These are phyloP conservation scores for Botrytis fabae DNA, from an alignment of 2,329 filamentous ascomycete genomes.

Conservation along the genomic window DNA sequence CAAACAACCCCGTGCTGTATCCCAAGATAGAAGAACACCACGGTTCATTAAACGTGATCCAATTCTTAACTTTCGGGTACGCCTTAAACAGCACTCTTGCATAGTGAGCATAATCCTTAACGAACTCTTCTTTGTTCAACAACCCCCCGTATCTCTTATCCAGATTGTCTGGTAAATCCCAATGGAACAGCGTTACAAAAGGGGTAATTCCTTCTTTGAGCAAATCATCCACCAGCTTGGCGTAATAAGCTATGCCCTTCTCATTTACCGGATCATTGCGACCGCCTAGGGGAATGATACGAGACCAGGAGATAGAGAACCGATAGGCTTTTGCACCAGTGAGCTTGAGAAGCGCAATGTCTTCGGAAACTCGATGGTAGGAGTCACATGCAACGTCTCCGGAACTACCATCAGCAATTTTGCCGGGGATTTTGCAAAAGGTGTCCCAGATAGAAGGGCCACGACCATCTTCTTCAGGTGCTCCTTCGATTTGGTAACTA, in stretches of 20 bases:
- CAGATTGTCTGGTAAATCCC: constrained; percentile 79
- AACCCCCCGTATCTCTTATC: constrained; percentile 80
- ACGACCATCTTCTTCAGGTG: constrained; percentile 71
- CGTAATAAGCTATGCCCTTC: constrained; percentile 74
- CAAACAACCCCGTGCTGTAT: constrained; percentile 75
- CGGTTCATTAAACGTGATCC: constrained; percentile 91
- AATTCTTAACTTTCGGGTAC: constrained; percentile 76
- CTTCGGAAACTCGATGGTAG: constrained; percentile 75
- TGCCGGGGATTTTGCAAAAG: constrained; percentile 79
- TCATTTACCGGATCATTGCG: constrained; percentile 80
- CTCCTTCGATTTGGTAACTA: constrained; percentile 88
- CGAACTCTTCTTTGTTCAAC: constrained; percentile 79
- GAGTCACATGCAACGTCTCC: constrained; percentile 83
- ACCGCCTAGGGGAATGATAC: constrained; percentile 82
- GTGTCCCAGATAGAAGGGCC: constrained; percentile 85
- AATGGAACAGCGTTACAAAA: constrained; percentile 83
- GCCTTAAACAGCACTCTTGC: constrained; percentile 74
- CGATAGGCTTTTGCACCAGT: constrained; percentile 75
- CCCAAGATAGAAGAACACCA: constrained; percentile 82
- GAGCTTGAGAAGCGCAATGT: constrained; percentile 74
- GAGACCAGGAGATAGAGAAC: constrained; percentile 82
- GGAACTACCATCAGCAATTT: constrained; percentile 75
- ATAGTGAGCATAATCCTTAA: constrained; percentile 77
- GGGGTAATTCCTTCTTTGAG: constrained; percentile 74
- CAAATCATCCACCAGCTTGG: constrained; percentile 75